Evolutionary conservation across 371 early-diverging fungal species (phyloP), one percentile per base, ranked within the genome.

Genomic region (Dinochytrium kinnereticum): DNA sequence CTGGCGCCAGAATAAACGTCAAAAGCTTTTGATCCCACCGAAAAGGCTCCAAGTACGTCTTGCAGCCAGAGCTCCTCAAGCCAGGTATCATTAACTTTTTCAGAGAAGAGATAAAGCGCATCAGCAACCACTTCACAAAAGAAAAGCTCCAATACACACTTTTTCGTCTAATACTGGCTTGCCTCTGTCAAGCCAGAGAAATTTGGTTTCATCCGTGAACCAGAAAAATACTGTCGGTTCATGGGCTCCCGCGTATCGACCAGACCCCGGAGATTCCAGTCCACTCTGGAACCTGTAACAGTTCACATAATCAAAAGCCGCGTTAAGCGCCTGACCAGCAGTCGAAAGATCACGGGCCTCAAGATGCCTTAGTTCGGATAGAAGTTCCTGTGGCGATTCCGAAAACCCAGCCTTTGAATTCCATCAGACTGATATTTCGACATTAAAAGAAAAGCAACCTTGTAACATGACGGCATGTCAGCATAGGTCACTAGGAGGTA

Each of bases 1-100:
- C 78, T 13, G 88, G 88, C 59, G 83, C 81, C 36, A 91, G 73
- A 49, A 89, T 77, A 36, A 92, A 78, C 10, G 91, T 85, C 44
- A 80, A 84, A 31, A 92, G 78, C 1, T 89, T 80, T 70, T 92
- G 92, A 69, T 92, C 91, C 93, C 93, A 92, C 13, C 93, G 81
- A 49, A 92, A 92, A 24, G 93, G 93, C 74, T 92, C 92, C 7
- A 78, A 70, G 75, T 87, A 89, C 28, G 84, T 75, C 38, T 87
- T 86, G 3, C 81, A 82, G 50, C 92, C 91, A 17, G 89, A 85
- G 0, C 86, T 78, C 37, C 76, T 80, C 39, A 84, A 81, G 3
- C 87, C 90, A 1, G 89, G 90, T 30, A 91, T 85, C 39, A 88
- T 85, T 0, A 91, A 78, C 83, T 31, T 37, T 64, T 30, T 26